Conservation (phyloP, 495 filamentous ascomycete species). For the Bryoglossum gracile region DNA sequence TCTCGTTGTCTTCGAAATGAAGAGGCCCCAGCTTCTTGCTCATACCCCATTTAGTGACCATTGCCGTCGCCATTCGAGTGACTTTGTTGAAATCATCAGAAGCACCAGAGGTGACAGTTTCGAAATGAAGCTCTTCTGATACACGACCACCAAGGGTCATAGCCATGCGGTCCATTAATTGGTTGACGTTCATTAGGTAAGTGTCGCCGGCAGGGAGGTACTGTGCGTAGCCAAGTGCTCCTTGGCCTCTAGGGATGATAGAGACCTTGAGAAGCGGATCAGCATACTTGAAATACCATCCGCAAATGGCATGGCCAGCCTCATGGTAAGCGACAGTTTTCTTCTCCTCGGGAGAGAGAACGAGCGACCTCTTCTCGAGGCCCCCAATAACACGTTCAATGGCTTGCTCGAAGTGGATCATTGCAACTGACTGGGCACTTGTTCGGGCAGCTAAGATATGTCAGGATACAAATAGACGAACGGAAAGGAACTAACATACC, state of each 20-base stretch:
- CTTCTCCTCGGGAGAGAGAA: constrained; percentile 90
- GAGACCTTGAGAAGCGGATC: constrained; percentile 97
- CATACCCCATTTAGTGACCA: constrained; percentile 99
- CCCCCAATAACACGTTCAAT: constrained; percentile 96
- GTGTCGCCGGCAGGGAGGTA: constrained; percentile 86
- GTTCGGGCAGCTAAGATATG: constrained; percentile 63
- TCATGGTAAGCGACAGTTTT: constrained; percentile 94
- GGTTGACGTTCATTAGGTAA: constrained; percentile 89
- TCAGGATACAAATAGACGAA: constrained; percentile 26
- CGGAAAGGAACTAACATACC: constrained; percentile 51
- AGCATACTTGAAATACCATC: constrained; percentile 95
- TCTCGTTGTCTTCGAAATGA: constrained; percentile 73
- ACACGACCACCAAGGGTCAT: constrained; percentile 96
- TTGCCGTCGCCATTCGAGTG: constrained; percentile 85
- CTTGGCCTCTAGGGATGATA: constrained; percentile 93
- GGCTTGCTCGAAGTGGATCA: constrained; percentile 92
- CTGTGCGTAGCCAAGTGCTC: constrained; percentile 91
- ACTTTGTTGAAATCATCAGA: constrained; percentile 99
- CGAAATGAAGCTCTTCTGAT: constrained; percentile 91
- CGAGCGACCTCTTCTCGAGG: constrained; percentile 90
- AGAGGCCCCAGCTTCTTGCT: constrained; percentile 84
- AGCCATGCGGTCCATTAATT: constrained; percentile 99
- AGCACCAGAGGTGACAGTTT: constrained; percentile 89
- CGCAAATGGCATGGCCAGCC: constrained; percentile 95
- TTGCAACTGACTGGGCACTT: constrained; percentile 66